Base-by-base conservation (phyloP, 2,329 filamentous ascomycete genomes). In the Scedosporium boydii region DNA sequence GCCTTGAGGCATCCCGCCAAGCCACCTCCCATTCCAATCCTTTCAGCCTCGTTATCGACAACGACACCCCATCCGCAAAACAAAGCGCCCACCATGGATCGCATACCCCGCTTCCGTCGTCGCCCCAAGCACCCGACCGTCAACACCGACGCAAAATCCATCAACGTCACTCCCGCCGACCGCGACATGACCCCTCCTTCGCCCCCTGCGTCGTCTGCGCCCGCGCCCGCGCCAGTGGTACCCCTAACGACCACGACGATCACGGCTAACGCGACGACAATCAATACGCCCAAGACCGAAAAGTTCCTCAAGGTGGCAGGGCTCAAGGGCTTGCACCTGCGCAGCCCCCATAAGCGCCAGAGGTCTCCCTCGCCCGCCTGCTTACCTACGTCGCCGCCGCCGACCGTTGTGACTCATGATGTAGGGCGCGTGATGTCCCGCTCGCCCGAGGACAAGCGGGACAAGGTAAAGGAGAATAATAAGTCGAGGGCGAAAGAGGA, bases 321-420 rank as follows among this genome's bases (percentile, higher is more conserved):
- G 48, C 80, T 82, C 59, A 76, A 77, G 48, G 74, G 72, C 64
- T 73, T 82, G 63, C 75, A 78, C 60, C 72, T 81, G 60, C 75
- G 77, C 61, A 71, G 74, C 61, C 74, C 77, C 26, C 72, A 76
- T 61, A 82, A 82, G 71, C 78, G 80, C 68, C 77, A 77, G 63
- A 75, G 76, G 60, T 80, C 80, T 18, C 74, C 74, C 7, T 63
- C 65, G 29, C 74, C 76, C 46, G 70, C 70, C 65, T 16, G 68
- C 73, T 34, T 27, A 23, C 48, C 60, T 9, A 53, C 61, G 29
- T 51, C 44, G 14, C 44, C 41, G 6, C 26, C 46, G 18, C 46
- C 46, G 18, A 21, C 46, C 26, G 48, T 61, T 44, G 44, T 53
- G 46, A 53, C 44, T 55, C 48, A 23, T 41, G 44, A 26, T 55